These are phyloP conservation scores for Aspergillus udagawae DNA, from an alignment of 2,329 filamentous ascomycete genomes.

Conservation along the genomic window DNA sequence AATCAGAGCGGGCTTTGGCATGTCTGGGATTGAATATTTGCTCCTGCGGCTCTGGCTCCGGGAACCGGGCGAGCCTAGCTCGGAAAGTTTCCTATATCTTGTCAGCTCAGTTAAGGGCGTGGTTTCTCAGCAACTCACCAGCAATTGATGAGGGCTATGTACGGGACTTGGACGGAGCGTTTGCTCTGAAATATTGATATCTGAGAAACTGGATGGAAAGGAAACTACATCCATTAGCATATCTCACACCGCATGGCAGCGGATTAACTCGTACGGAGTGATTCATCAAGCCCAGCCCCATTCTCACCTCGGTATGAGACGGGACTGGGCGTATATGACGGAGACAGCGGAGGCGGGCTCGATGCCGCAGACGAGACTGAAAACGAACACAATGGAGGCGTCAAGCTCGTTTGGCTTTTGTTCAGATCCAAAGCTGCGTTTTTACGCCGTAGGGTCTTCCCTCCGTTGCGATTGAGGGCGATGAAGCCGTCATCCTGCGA, in stretches of 20 bases:
- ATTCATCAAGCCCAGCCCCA: slow-evolving; percentile 23
- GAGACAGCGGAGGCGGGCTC: slow-evolving; percentile 35
- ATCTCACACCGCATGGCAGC: background rate
- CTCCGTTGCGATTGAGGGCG: slow-evolving; percentile 21
- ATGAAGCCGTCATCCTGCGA: slow-evolving; percentile 23
- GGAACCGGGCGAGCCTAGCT: slow-evolving; percentile 22
- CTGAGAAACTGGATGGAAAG: slow-evolving; percentile 8
- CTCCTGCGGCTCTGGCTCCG: slow-evolving; percentile 16
- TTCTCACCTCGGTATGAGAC: slow-evolving; percentile 26
- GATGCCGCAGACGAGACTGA: slow-evolving; percentile 29
- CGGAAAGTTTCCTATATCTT: slow-evolving; percentile 28
- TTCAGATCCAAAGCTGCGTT: slow-evolving; percentile 31
- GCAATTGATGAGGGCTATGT: slow-evolving; percentile 11
- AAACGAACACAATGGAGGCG: slow-evolving; percentile 18
- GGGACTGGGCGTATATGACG: slow-evolving; percentile 34
- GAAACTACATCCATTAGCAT: slow-evolving; percentile 3
- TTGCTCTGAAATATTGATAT: slow-evolving; percentile 2
- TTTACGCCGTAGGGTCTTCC: slow-evolving; percentile 31
- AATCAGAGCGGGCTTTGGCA: slow-evolving; percentile 22
- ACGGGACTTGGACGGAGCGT: background rate
- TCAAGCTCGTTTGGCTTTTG: slow-evolving; percentile 11
- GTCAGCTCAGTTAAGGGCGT: background rate
- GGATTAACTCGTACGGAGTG: slow-evolving; percentile 14
- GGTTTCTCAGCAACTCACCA: slow-evolving; percentile 7
- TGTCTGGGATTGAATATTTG: slow-evolving; percentile 15